Conservation (phyloP, 208 protist genomes). For the Leishmania guyanensis region DNA sequence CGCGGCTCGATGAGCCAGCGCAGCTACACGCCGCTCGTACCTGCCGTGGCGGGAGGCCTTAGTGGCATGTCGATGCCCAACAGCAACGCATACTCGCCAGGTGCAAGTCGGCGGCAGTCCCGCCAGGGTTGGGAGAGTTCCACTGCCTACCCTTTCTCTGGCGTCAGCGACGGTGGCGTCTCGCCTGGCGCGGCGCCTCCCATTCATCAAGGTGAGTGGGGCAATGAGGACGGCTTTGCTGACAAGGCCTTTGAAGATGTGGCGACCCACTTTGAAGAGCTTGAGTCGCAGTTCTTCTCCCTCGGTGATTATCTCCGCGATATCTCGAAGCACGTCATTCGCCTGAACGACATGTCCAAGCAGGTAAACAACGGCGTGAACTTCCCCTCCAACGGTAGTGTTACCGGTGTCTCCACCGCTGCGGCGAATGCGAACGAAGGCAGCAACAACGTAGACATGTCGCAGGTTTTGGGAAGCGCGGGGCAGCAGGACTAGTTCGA, state of each 20-base stretch:
- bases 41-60: slow-evolving; percentile 8
- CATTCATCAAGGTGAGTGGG: slow-evolving; percentile 29
- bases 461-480: background rate
- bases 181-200: slow-evolving; percentile 23
- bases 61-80: background rate
- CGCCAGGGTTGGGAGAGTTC: slow-evolving; percentile 11
- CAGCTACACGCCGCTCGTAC: background rate
- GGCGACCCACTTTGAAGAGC: slow-evolving; percentile 60
- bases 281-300: slow-evolving; percentile 76
- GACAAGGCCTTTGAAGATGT: slow-evolving; percentile 84
- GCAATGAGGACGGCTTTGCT: slow-evolving; percentile 48
- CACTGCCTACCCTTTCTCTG: slow-evolving; percentile 1
- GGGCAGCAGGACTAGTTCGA: background rate
- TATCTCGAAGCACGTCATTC: slow-evolving; percentile 81
- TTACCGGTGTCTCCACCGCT: background rate
- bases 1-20: slow-evolving; percentile 8
- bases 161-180: slow-evolving; percentile 10
- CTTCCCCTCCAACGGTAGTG: background rate
- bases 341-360: slow-evolving; percentile 83
- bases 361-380: slow-evolving; percentile 45
- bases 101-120: slow-evolving; percentile 21
- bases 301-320: slow-evolving; percentile 79
- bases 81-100: background rate
- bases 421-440: background rate
- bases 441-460: background rate